A percentile compares a stretch with the other conserved stretches of the same genome.
These are phyloP conservation scores for Saksenaea vasiformis DNA, from an alignment of 371 early-diverging fungal genomes.

Conservation along the genomic window DNA sequence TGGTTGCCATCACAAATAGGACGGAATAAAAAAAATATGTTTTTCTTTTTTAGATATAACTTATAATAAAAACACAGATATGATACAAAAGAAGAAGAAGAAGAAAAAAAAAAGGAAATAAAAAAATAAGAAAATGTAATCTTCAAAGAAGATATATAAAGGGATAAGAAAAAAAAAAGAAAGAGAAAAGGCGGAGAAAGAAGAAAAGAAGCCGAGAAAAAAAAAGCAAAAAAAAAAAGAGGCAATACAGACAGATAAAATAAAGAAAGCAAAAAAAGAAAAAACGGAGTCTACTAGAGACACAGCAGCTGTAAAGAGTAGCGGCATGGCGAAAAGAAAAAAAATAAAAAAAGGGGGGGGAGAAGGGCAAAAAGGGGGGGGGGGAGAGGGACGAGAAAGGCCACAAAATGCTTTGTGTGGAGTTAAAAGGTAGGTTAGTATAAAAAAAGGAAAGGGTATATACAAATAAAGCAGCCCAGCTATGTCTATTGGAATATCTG, in stretches of 20 bases:
- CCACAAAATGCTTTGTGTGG: not conserved
- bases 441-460: not conserved
- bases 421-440: not conserved
- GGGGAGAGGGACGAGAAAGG: not conserved
- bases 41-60: slow-evolving; percentile 20
- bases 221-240: not conserved
- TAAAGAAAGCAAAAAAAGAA: not conserved
- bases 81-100: slow-evolving; percentile 7
- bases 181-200: slow-evolving; percentile 11
- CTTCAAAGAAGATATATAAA: slow-evolving; percentile 13
- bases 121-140: slow-evolving; percentile 4
- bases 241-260: not conserved
- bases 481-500: not conserved
- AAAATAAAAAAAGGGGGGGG: not conserved
- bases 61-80: slow-evolving; percentile 11
- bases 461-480: not conserved
- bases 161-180: slow-evolving; percentile 11
- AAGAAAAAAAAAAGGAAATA: slow-evolving; percentile 8
- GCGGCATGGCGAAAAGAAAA: not conserved
- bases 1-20: not conserved
- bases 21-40: slow-evolving; percentile 2
- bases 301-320: not conserved
- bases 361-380: slow-evolving; percentile 1
- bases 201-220: slow-evolving; percentile 9
- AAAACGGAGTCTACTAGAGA: slow-evolving; percentile 4